Evolutionary conservation across 169 alveolate genomes (phyloP).

Genomic region (Babesia ovata): DNA sequence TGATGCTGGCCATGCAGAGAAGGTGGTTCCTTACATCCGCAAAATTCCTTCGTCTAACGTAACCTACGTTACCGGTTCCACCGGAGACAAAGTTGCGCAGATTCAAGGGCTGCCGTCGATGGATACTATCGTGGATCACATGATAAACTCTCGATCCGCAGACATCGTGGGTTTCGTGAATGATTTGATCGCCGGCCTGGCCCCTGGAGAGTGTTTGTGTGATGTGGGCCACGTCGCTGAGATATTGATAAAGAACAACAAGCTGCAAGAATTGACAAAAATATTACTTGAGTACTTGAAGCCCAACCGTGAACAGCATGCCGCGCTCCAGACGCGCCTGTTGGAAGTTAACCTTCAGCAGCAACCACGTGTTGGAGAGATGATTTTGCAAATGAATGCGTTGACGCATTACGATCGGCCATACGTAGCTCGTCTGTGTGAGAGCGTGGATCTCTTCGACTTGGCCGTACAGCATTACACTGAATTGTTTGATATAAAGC

Average conservation of each 20-base stretch:
- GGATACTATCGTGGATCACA: constrained; percentile 62
- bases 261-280: constrained; percentile 96
- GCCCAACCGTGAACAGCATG: constrained; percentile 96
- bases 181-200: constrained; percentile 31
- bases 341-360: constrained; percentile 93
- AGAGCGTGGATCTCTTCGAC: constrained; percentile 94
- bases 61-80: constrained; percentile 18
- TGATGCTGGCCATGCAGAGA: constrained; percentile 88
- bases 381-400: constrained; percentile 91
- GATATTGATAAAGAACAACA: constrained; percentile 69
- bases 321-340: constrained; percentile 96
- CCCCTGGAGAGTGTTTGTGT: constrained; percentile 74
- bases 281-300: constrained; percentile 95
- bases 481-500: constrained; percentile 22
- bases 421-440: constrained; percentile 96
- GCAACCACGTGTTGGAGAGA: constrained; percentile 93
- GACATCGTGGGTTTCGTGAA: constrained; percentile 16
- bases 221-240: constrained; percentile 89
- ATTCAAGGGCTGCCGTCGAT: constrained; percentile 69
- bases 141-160: constrained; percentile 28
- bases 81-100: constrained; percentile 59
- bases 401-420: constrained; percentile 96
- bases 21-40: constrained; percentile 48
- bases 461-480: constrained; percentile 92
- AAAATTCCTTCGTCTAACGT: constrained; percentile 33